These are phyloP conservation scores for Fusarium caatingaense DNA, from an alignment of 2,329 filamentous ascomycete species.

Conservation along the genomic window DNA sequence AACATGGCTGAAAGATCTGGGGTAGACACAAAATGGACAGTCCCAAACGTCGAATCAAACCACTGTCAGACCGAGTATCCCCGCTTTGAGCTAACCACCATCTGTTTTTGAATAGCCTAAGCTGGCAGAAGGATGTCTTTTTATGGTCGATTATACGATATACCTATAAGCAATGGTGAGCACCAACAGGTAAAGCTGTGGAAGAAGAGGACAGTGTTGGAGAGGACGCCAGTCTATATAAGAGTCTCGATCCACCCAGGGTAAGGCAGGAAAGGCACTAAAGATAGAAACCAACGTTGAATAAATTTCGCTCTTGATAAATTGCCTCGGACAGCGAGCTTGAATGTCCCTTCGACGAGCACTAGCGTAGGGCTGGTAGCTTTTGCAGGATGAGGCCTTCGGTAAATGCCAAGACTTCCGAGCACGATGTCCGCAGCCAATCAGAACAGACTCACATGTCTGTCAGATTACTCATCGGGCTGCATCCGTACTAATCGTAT, in stretches of 20 bases:
- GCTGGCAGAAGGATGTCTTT: background rate
- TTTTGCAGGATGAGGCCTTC: background rate
- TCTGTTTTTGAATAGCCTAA: too few species aligned
- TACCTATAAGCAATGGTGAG: background rate
- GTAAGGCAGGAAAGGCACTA: background rate
- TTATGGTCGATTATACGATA: background rate
- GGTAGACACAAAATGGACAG: background rate
- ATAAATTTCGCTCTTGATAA: background rate
- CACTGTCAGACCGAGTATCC: background rate
- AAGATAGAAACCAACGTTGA: background rate
- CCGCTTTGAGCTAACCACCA: background rate
- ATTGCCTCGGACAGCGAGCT: background rate
- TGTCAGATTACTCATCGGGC: background rate
- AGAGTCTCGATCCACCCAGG: background rate
- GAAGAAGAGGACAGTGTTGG: background rate
- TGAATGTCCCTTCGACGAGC: fast-evolving
- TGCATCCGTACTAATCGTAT: background rate
- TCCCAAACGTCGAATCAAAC: background rate
- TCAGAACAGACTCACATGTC: background rate
- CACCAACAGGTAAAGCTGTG: background rate
- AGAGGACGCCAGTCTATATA: background rate
- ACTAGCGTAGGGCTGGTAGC: background rate
- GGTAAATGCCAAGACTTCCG: slow-evolving; percentile 9
- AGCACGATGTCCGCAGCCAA: background rate
- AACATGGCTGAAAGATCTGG: background rate